Base-by-base conservation (phyloP, 306 rosid genomes). In the Fragaria ananassa region DNA sequence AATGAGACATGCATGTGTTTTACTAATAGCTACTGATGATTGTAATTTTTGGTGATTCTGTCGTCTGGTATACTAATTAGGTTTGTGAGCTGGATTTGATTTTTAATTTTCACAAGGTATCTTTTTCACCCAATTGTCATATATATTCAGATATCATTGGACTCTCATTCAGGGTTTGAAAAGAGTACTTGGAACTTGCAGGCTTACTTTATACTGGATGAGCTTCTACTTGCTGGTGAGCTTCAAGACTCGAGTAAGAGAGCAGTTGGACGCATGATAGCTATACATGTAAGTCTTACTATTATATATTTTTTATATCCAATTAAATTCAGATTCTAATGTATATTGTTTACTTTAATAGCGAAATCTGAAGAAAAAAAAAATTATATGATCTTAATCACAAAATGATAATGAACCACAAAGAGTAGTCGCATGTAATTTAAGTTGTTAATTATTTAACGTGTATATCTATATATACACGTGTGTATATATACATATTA, bases 201-300 rank as follows among this genome's bases (percentile, higher is more conserved):
- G 98, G 98, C 97, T 54, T 89, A 93, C 75, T 93, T 87, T 70
- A 84, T 93, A 80, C 85, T 91, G 34, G 98, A 93, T 74, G 98
- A 93, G 80, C 80, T 93, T 84, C 81, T 93, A 56, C 86, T 93
- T 81, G 98, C 98, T 42, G 98, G 97, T 8, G 98, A 93, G 81
- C 97, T 93, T 78, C 98, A 93, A 80, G 98, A 93, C 78, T 84
- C 98, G 0, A 91, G 97, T 96, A 93, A 91, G 90, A 93, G 87
- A 87, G 87, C 92, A 25, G 82, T 89, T 45, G 96, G 96, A 10
- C 86, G 97, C 56, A 77, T 93, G 89, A 87, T 93, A 80, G 97
- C 98, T 42, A 96, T 96, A 64, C 98, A 93, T 94, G 98, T 91
- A 84, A 73, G 68, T 9, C 8, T 39, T 31, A 4, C 5, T 10